These are phyloP conservation scores for Huntiella omanensis DNA, from an alignment of 2,329 filamentous ascomycete genomes.

Conservation along the genomic window DNA sequence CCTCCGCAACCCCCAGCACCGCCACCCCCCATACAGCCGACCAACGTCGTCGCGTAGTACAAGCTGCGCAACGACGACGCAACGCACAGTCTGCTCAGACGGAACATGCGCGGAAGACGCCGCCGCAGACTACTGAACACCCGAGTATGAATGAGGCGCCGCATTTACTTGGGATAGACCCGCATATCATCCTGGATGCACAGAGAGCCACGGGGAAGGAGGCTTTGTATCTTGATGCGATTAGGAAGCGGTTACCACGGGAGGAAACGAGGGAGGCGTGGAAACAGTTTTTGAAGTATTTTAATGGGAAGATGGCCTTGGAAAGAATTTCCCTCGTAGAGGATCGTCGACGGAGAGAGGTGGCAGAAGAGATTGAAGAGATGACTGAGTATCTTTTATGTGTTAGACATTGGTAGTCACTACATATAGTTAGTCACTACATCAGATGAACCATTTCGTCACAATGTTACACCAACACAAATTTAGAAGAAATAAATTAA, in stretches of 20 bases:
- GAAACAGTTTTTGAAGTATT: slow-evolving; percentile 61
- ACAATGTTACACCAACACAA: not conserved
- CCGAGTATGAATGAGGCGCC: slow-evolving; percentile 37
- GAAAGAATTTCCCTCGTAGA: slow-evolving; percentile 77
- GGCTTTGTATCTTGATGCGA: slow-evolving; percentile 49
- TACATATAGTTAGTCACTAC: not conserved
- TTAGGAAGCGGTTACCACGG: slow-evolving; percentile 29
- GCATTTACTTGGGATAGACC: slow-evolving; percentile 37
- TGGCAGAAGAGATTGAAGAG: slow-evolving; percentile 46
- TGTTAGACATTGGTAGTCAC: slow-evolving; percentile 47
- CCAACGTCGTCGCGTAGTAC: slow-evolving; percentile 26
- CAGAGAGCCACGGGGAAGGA: slow-evolving; percentile 63
- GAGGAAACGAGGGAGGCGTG: slow-evolving; percentile 45
- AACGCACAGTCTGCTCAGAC: slow-evolving; percentile 37
- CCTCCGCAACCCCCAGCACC: slow-evolving; percentile 8
- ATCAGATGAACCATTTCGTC: not conserved
- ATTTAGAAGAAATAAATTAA: not conserved
- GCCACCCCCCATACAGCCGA: slow-evolving; percentile 4
- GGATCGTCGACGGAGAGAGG: slow-evolving; percentile 67
- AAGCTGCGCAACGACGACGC: slow-evolving; percentile 35
- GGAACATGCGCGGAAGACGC: slow-evolving; percentile 31
- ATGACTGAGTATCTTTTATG: slow-evolving; percentile 51
- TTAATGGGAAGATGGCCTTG: slow-evolving; percentile 68
- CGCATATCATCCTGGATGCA: slow-evolving; percentile 58
- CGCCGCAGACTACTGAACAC: slow-evolving; percentile 31